A percentile compares a stretch with the other conserved stretches of the same genome.
These are phyloP conservation scores for Tulasnella calospora DNA, from an alignment of 768 basidiomycete genomes.

Conservation along the genomic window DNA sequence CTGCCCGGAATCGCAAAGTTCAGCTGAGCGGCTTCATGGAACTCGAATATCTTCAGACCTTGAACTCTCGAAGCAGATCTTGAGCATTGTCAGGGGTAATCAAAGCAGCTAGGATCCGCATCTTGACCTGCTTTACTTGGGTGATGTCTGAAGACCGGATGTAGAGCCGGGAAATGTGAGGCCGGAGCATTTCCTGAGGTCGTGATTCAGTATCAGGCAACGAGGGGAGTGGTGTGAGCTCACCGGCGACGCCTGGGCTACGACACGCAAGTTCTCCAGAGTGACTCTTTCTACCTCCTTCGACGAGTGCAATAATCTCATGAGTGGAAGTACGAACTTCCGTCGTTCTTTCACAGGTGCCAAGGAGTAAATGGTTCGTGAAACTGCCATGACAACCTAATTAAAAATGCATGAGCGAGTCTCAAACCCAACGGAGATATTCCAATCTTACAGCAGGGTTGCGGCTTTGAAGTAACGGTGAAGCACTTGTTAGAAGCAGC, in stretches of 20 bases:
- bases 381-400: conserved; percentile 75
- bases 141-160: conserved; percentile 62
- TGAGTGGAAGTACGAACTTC: conserved; percentile 63
- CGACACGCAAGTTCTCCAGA: conserved; percentile 61
- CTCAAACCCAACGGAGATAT: background rate
- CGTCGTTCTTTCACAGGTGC: conserved; percentile 52
- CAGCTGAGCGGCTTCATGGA: conserved; percentile 10
- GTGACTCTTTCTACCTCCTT: conserved; percentile 72
- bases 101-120: conserved; percentile 64
- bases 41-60: conserved; percentile 50
- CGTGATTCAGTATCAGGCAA: background rate
- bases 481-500: conserved; percentile 62
- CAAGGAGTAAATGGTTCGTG: conserved; percentile 68
- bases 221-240: conserved; percentile 33
- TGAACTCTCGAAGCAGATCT: conserved; percentile 73
- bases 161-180: conserved; percentile 61
- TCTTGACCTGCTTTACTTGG: conserved; percentile 67
- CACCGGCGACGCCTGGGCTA: conserved; percentile 66
- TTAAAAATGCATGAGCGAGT: background rate
- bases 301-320: conserved; percentile 63
- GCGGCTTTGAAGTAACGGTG: conserved; percentile 76
- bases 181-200: conserved; percentile 56
- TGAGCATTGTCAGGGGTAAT: conserved; percentile 63
- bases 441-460: conserved; percentile 72
- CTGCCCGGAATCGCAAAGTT: conserved; percentile 41